Evolutionary conservation across 2,329 filamentous ascomycete genomes (phyloP).

Genomic region (Paecilomyces sp.): DNA sequence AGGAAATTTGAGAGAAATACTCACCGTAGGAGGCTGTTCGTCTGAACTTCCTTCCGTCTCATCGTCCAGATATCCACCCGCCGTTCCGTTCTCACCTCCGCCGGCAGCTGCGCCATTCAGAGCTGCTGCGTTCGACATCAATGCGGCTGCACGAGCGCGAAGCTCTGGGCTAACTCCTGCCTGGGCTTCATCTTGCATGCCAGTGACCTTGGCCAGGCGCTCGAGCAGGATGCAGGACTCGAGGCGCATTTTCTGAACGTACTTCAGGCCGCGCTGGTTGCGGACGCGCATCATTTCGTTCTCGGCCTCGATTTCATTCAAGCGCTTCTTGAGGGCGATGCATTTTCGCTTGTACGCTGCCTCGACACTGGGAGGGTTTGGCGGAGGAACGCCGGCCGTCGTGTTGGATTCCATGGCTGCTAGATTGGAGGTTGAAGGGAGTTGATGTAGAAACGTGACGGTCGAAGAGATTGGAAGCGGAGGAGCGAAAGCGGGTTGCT

Average conservation of each 20-base stretch:
- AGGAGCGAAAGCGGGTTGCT: not conserved
- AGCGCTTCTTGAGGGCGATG: slow-evolving; percentile 84
- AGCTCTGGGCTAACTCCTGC: slow-evolving; percentile 26
- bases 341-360: slow-evolving; percentile 95
- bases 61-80: slow-evolving; percentile 26
- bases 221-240: slow-evolving; percentile 38
- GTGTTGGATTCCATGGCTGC: slow-evolving; percentile 21
- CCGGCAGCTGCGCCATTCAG: slow-evolving; percentile 14
- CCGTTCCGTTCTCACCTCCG: slow-evolving; percentile 12
- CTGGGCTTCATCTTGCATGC: slow-evolving; percentile 34
- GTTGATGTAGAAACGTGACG: not conserved
- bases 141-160: slow-evolving; percentile 26
- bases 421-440: not conserved
- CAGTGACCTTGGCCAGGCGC: slow-evolving; percentile 32
- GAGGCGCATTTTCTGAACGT: slow-evolving; percentile 85
- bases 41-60: slow-evolving; percentile 39
- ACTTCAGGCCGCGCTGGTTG: slow-evolving; percentile 71
- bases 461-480: not conserved
- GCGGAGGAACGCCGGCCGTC: slow-evolving; percentile 17
- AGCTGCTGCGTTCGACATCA: slow-evolving; percentile 19
- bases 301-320: slow-evolving; percentile 83
- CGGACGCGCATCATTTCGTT: slow-evolving; percentile 78
- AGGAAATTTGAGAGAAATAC: slow-evolving; percentile 7
- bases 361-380: slow-evolving; percentile 80
- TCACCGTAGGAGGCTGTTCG: slow-evolving; percentile 36